Percentiles rank a stretch among this genome's conserved stretches.
phyloP scores from a whole-genome alignment of 139 green algal species.

The Coelastrella sp. region DNA sequence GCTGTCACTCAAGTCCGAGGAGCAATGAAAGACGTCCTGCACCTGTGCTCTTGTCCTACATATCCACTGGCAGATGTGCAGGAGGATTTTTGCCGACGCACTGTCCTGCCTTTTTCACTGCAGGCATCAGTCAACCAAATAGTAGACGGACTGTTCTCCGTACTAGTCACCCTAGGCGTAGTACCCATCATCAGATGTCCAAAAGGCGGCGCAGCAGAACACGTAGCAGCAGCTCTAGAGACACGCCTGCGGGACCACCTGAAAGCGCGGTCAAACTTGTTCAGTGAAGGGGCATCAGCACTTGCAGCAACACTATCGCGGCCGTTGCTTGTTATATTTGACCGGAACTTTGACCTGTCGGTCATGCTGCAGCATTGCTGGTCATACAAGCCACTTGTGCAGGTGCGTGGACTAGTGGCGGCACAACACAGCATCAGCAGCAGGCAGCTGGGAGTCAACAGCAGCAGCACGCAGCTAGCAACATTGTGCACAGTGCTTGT shows the following conservation, averaged over 20 bases:
- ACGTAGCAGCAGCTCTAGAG: conserved; percentile 90
- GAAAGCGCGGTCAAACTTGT: conserved; percentile 81
- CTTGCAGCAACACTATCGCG: conserved; percentile 80
- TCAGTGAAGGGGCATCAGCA: conserved; percentile 70
- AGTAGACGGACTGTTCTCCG: conserved; percentile 95
- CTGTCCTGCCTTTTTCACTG: no score
- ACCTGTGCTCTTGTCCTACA: background rate
- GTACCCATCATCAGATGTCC: conserved; percentile 97
- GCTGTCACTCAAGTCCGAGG: no score
- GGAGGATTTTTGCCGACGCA: no score
- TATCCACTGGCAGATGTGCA: no score
- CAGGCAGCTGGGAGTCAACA: background rate
- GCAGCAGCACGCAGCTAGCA: background rate
- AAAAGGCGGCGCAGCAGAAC: conserved; percentile 93
- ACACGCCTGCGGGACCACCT: conserved; percentile 85
- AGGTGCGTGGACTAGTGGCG: conserved; percentile 38
- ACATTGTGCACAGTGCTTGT: background rate
- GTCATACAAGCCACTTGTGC: conserved; percentile 98
- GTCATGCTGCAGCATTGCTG: conserved; percentile 92
- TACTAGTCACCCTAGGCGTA: conserved; percentile 89
- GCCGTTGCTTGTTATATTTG: conserved; percentile 97
- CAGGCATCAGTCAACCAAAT: conserved; percentile 77
- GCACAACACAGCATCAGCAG: background rate
- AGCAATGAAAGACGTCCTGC: no score
- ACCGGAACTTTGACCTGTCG: conserved; percentile 98